Conservation (phyloP, 257 asterid species). For the Lithospermum erythrorhizon region DNA sequence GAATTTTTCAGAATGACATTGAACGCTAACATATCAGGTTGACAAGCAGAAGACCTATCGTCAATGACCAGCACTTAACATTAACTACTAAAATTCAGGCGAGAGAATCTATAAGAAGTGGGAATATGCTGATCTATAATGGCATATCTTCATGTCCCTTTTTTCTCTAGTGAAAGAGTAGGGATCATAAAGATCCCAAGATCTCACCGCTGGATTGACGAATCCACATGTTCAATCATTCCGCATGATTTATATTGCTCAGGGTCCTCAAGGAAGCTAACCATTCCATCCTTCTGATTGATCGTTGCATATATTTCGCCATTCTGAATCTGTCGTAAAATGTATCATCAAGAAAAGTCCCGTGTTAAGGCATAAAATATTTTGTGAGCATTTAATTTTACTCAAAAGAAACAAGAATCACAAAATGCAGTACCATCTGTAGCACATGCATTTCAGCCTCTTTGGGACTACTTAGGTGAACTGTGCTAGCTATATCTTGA, state of each 20-base stretch:
- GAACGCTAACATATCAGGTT: background rate
- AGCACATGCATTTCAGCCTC: slow-evolving; percentile 99
- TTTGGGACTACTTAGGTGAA: slow-evolving; percentile 62
- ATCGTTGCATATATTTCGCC: slow-evolving; percentile 92
- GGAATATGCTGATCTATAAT: background rate
- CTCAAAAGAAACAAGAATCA: slow-evolving; percentile 2
- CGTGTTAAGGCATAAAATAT: slow-evolving; percentile 1
- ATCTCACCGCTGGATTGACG: slow-evolving; percentile 76
- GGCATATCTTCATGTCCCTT: background rate
- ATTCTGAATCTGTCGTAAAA: slow-evolving; percentile 58
- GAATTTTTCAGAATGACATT: background rate
- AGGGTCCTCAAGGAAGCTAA: slow-evolving; percentile 95
- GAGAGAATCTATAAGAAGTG: background rate
- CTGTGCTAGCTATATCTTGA: slow-evolving; percentile 82
- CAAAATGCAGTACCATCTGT: slow-evolving; percentile 61
- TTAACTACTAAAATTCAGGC: background rate
- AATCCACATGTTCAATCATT: slow-evolving; percentile 87
- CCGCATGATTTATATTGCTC: slow-evolving; percentile 88
- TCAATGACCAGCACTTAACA: background rate
- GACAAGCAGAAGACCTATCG: background rate
- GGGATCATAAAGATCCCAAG: background rate
- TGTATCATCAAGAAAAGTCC: background rate
- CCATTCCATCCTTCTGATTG: slow-evolving; percentile 99
- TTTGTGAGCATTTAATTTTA: background rate
- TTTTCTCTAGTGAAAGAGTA: background rate